phyloP scores from a whole-genome alignment of 1,139 yeast species.

The Neolecta irregularis region DNA sequence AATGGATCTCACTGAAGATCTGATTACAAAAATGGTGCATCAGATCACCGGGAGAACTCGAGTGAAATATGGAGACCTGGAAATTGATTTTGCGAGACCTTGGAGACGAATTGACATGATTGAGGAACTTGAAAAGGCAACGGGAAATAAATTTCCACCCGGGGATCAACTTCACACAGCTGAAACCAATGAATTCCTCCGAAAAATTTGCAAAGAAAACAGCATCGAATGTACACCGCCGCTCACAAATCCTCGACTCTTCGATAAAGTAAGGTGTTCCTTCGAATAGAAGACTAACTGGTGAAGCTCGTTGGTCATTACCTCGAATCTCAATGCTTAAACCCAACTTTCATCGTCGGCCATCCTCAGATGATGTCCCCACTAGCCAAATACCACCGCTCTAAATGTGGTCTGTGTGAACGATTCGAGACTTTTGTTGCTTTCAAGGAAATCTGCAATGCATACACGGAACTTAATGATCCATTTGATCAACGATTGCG shows the following conservation, averaged over 20 bases:
- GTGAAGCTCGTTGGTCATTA: constrained; percentile 48
- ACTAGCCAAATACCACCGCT: constrained; percentile 71
- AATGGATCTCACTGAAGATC: constrained; percentile 90
- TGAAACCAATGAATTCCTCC: constrained; percentile 84
- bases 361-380: constrained; percentile 84
- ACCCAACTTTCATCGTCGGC: constrained; percentile 62
- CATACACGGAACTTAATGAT: constrained; percentile 91
- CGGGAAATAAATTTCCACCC: constrained; percentile 81
- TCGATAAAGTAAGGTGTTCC: constrained; percentile 50
- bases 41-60: constrained; percentile 80
- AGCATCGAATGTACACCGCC: constrained; percentile 92
- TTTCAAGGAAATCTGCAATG: constrained; percentile 75
- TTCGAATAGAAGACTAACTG: no score
- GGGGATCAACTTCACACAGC: constrained; percentile 89
- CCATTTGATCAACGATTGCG: constrained; percentile 76
- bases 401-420: constrained; percentile 72
- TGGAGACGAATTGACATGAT: constrained; percentile 99
- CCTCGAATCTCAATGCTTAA: constrained; percentile 43
- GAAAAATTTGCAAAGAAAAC: constrained; percentile 59
- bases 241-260: constrained; percentile 94
- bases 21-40: constrained; percentile 96
- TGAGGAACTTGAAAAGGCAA: constrained; percentile 78
- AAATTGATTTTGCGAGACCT: constrained; percentile 83
- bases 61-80: constrained; percentile 58
- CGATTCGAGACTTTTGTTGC: constrained; percentile 74